A percentile compares a stretch with the other conserved stretches of the same genome.
Conservation (phyloP, 805 yeast species). For the Gaillardinia entomophila region DNA sequence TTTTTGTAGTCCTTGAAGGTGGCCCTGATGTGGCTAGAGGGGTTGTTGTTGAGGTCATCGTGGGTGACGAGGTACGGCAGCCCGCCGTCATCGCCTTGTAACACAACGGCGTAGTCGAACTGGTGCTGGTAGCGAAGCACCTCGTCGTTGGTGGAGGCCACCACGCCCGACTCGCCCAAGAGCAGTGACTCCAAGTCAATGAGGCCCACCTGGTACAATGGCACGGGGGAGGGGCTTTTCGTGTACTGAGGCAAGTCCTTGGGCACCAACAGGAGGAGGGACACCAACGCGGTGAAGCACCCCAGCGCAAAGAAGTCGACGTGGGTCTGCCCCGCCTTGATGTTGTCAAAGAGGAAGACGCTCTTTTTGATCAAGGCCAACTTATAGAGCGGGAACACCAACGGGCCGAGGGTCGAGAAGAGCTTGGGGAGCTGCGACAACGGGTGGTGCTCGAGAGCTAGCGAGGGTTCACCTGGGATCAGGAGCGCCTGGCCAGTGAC, state of each 20-base stretch:
- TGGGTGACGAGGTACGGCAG: conserved; percentile 2
- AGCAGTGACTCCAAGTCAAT: conserved; percentile 39
- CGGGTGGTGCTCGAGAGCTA: conserved; percentile 34
- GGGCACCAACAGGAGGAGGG: conserved; percentile 61
- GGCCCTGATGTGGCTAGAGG: conserved; percentile 14
- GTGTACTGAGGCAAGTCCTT: conserved; percentile 28
- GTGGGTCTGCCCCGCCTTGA: conserved; percentile 1
- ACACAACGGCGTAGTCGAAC: conserved; percentile 41
- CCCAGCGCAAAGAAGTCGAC: conserved; percentile 19
- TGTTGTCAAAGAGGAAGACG: conserved; percentile 29
- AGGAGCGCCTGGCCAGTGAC: conserved; percentile 6
- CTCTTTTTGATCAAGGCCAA: conserved; percentile 52
- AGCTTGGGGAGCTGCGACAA: conserved; percentile 38
- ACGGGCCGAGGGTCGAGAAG: conserved; percentile 54
- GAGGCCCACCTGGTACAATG: conserved; percentile 60
- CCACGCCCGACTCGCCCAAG: conserved; percentile 28
- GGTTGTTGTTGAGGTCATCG: conserved; percentile 3
- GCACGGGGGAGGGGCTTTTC: conserved; percentile 32
- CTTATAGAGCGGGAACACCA: conserved; percentile 60
- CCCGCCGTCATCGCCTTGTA: conserved; percentile 11
- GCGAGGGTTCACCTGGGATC: conserved; percentile 1
- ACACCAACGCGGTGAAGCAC: conserved; percentile 51
- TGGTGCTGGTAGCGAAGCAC: conserved; percentile 51
- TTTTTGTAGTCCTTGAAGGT: conserved; percentile 33
- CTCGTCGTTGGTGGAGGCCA: conserved; percentile 65